Evolutionary conservation across 1,284 basidiomycete genomes (phyloP), one percentile per base, ranked within the genome.

Genomic region (Naganishia cerealis): DNA sequence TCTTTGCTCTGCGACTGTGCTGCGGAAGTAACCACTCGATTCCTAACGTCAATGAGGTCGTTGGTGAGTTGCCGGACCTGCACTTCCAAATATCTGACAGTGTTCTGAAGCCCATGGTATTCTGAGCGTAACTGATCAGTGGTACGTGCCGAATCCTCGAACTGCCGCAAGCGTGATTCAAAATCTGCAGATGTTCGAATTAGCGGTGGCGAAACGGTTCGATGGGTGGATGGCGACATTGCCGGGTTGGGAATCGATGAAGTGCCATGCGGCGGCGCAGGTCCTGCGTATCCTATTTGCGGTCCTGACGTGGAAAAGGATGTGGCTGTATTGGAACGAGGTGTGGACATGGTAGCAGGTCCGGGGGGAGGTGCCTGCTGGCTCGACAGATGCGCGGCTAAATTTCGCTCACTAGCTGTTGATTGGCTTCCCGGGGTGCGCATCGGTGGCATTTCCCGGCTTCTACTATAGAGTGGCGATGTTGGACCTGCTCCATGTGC

Each of bases 311-410:
- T 40, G 5, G 50, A 24, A 24, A 42, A 63, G 0, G 50, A 53
- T 8, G 61, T 53, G 21, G 38, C 55, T 40, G 55, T 57, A 16
- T 36, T 63, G 1, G 61, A 21, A 15, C 61, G 61, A 63, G 2
- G 70, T 54, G 68, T 72, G 75, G 50, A 80, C 67, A 10, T 78
- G 71, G 9, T 79, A 58, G 5, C 74, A 73, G 8, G 76, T 73
- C 61, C 74, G 77, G 6, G 78, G 79, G 16, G 78, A 78, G 2
- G 77, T 79, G 55, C 81, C 78, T 82, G 61, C 1, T 40, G 50
- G 36, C 33, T 24, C 13, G 33, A 42, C 12, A 39, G 33, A 29
- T 39, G 50, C 18, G 50, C 50, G 21, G 46, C 46, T 24, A 50
- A 24, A 24, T 21, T 50, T 42, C 50, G 26, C 13, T 42, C 50